phyloP scores from a whole-genome alignment of 202 grass and related monocot genomes.

The Miscanthus sacchariflorus region DNA sequence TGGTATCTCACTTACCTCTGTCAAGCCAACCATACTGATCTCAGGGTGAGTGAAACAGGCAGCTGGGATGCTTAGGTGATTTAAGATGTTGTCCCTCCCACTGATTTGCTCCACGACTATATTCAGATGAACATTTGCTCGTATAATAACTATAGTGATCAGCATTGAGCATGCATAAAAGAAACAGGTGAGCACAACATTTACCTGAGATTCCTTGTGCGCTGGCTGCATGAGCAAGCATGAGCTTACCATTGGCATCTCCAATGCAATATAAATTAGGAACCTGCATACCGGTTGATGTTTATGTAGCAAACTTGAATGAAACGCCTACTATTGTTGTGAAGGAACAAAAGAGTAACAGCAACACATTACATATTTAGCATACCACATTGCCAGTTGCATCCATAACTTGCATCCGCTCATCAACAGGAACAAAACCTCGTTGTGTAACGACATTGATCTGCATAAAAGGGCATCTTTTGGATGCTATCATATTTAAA shows the following conservation, averaged over 20 bases:
- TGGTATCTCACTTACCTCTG: constrained; percentile 72
- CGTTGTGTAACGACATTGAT: constrained; percentile 86
- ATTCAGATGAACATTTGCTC: constrained; percentile 10
- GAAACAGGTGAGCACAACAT: constrained; percentile 22
- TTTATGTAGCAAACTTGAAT: constrained; percentile 34
- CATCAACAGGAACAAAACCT: constrained; percentile 96
- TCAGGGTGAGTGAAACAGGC: constrained; percentile 99
- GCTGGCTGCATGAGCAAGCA: constrained; percentile 99
- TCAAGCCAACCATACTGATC: constrained; percentile 98
- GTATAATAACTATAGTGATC: constrained; percentile 11
- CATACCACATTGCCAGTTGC: constrained; percentile 81
- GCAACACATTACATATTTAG: constrained; percentile 6
- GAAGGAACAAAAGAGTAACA: constrained; percentile 26
- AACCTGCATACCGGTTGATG: constrained; percentile 51
- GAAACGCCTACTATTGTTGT: constrained; percentile 26
- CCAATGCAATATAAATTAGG: constrained; percentile 97
- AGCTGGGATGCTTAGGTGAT: constrained; percentile 97
- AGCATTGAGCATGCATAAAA: constrained; percentile 27
- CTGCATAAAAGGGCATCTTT: constrained; percentile 50
- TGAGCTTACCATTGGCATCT: constrained; percentile 97
- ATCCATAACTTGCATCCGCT: constrained; percentile 88
- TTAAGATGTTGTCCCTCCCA: constrained; percentile 83
- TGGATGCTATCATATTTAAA: background rate
- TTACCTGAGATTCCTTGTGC: constrained; percentile 97
- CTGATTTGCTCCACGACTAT: constrained; percentile 84